Base-by-base conservation (phyloP, 2,329 filamentous ascomycete species). In the Magnaporthiopsis rhizophila region DNA sequence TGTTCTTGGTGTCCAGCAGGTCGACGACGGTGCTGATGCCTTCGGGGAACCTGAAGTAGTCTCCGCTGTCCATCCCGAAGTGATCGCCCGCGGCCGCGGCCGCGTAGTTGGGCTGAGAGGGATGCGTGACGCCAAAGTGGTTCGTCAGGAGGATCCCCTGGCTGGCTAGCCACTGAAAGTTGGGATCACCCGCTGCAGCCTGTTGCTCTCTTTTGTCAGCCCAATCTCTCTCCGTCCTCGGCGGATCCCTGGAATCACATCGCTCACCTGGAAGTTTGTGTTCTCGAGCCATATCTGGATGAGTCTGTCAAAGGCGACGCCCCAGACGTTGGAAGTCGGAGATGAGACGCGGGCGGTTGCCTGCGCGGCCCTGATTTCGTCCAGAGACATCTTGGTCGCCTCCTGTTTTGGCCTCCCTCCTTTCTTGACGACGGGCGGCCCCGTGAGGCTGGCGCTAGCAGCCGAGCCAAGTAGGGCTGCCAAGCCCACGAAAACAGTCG, bases 261-360 rank as follows among this genome's bases (percentile, higher is more conserved):
- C 58, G 21, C 36, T 7, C 59, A 45, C 64, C 34, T 62, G 34
- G 57, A 60, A 65, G 57, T 65, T 63, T 18, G 62, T 64, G 70
- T 88, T 88, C 74, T 88, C 86, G 58, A 87, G 76, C 85, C 85
- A 88, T 71, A 88, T 83, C 65, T 82, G 80, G 62, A 84, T 80
- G 69, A 86, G 85, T 18, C 85, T 81, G 69, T 87, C 78, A 69
- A 88, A 88, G 0, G 77, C 80, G 62, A 81, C 78, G 50, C 86
- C 86, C 67, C 79, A 75, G 24, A 86, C 80, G 69, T 79, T 71
- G 66, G 75, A 80, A 38, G 76, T 79, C 3, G 80, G 78, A 50
- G 77, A 76, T 60, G 74, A 68, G 4, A 79, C 79, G 62, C 72
- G 70, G 2, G 79, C 78, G 3, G 78, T 80, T 11, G 80, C 79